Conservation (phyloP, 2,329 filamentous ascomycete genomes). For the Aspergillus hiratsukae region DNA sequence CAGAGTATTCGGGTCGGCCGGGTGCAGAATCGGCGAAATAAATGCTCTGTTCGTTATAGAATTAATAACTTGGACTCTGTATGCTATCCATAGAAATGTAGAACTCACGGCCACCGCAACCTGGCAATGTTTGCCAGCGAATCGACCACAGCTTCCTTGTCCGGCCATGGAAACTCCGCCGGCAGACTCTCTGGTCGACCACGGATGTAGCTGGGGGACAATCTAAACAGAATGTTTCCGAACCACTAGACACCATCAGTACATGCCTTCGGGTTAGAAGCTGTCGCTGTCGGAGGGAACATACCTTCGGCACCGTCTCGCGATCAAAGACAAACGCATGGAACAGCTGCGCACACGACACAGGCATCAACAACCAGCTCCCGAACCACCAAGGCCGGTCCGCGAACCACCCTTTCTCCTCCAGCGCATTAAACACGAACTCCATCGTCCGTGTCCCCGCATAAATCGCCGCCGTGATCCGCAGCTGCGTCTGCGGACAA, state of each 20-base stretch:
- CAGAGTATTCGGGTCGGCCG: constrained; percentile 53
- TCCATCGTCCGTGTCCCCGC: constrained; percentile 76
- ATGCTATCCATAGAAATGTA: neutral
- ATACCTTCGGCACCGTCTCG: constrained; percentile 64
- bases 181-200: constrained; percentile 66
- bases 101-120: constrained; percentile 73
- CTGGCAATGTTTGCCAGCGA: constrained; percentile 75
- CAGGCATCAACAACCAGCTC: constrained; percentile 74
- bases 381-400: constrained; percentile 79
- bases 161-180: constrained; percentile 65
- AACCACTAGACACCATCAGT: constrained; percentile 43
- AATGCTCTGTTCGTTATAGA: constrained; percentile 55
- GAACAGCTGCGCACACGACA: constrained; percentile 70
- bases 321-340: constrained; percentile 73
- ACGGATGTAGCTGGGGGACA: constrained; percentile 77
- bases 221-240: constrained; percentile 61
- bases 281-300: constrained; percentile 13
- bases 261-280: neutral
- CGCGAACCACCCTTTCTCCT: constrained; percentile 65
- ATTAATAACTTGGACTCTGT: neutral
- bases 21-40: constrained; percentile 81
- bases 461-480: constrained; percentile 78
- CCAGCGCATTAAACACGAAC: constrained; percentile 77
- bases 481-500: constrained; percentile 65
- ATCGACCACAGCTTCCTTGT: constrained; percentile 70